Conservation (phyloP, 768 basidiomycete species). For the Termitomyces sp. region DNA sequence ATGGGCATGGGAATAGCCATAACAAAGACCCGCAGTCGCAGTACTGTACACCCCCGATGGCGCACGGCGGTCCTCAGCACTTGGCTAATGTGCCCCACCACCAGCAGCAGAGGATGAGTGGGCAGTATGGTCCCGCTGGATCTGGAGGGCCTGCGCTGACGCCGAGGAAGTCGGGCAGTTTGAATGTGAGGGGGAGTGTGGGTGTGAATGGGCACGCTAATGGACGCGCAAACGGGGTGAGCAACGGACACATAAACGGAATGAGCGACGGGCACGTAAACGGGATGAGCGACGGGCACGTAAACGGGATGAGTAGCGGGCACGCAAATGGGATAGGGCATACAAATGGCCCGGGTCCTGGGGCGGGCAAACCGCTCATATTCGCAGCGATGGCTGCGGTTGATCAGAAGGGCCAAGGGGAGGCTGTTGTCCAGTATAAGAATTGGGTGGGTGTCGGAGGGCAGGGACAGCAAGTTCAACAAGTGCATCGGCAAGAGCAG, state of each 20-base stretch:
- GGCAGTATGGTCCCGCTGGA: conserved; percentile 2
- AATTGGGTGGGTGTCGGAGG: neutral
- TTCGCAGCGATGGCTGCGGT: conserved; percentile 50
- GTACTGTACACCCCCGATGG: neutral
- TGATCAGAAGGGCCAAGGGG: conserved; percentile 11
- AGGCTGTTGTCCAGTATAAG: too few relatives aligned
- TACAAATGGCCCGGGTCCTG: neutral
- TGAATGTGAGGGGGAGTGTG: neutral
- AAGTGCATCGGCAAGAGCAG: neutral
- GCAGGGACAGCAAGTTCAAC: neutral
- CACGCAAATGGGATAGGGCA: too few relatives aligned
- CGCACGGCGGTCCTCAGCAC: neutral
- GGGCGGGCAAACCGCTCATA: conserved; percentile 50
- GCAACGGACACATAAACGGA: too few relatives aligned
- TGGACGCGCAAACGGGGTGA: too few relatives aligned
- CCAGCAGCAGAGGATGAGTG: neutral
- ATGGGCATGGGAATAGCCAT: neutral
- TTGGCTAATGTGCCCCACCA: neutral
- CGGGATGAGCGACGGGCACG: too few relatives aligned
- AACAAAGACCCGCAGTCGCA: neutral
- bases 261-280: too few relatives aligned
- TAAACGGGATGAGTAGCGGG: too few relatives aligned
- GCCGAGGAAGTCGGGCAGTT: conserved; percentile 18
- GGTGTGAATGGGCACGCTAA: too few relatives aligned
- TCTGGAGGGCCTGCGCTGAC: conserved; percentile 3